phyloP scores from a whole-genome alignment of 2,329 filamentous ascomycete genomes.

The Verticillium alfalfae region DNA sequence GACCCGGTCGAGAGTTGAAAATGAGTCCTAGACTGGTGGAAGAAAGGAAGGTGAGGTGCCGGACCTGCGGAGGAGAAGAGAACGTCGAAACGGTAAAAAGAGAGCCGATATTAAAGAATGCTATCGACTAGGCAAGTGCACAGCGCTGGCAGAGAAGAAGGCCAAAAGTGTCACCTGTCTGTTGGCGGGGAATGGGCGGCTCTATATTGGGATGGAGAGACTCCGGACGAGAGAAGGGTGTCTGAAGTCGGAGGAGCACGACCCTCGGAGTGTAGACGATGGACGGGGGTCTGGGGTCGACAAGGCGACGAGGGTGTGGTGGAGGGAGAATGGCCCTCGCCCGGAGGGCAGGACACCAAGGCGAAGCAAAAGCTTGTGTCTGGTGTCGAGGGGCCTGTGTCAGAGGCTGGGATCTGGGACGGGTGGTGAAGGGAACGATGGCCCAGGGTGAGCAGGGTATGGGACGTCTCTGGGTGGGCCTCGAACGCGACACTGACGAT shows the following conservation, averaged over 20 bases:
- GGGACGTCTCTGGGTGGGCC: slow-evolving; percentile 30
- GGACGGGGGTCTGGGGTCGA: slow-evolving; percentile 1
- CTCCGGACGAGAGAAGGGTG: slow-evolving; percentile 6
- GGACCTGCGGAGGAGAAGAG: slow-evolving; percentile 39
- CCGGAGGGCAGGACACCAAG: slow-evolving; percentile 29
- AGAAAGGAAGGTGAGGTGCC: slow-evolving; percentile 35
- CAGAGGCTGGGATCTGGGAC: background rate
- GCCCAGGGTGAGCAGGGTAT: slow-evolving; percentile 26
- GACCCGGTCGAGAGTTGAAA: slow-evolving; percentile 12
- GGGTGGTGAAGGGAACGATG: slow-evolving; percentile 26
- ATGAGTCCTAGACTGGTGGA: slow-evolving; percentile 13
- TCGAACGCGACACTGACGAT: background rate
- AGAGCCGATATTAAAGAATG: slow-evolving; percentile 44
- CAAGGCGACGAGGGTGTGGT: slow-evolving; percentile 5
- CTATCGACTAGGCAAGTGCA: slow-evolving; percentile 46
- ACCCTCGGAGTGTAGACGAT: background rate
- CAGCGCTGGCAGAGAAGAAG: slow-evolving; percentile 30
- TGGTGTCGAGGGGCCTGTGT: background rate
- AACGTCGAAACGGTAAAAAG: slow-evolving; percentile 22
- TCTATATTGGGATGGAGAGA: background rate
- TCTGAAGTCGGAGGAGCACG: background rate
- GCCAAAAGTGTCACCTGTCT: background rate
- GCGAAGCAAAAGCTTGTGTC: slow-evolving; percentile 16
- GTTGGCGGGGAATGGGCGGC: background rate
- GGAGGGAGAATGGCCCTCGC: slow-evolving; percentile 18